Evolutionary conservation across 345 rosid species (phyloP), one percentile per base, ranked within the genome.

Genomic region (Eutrema yunnanense): DNA sequence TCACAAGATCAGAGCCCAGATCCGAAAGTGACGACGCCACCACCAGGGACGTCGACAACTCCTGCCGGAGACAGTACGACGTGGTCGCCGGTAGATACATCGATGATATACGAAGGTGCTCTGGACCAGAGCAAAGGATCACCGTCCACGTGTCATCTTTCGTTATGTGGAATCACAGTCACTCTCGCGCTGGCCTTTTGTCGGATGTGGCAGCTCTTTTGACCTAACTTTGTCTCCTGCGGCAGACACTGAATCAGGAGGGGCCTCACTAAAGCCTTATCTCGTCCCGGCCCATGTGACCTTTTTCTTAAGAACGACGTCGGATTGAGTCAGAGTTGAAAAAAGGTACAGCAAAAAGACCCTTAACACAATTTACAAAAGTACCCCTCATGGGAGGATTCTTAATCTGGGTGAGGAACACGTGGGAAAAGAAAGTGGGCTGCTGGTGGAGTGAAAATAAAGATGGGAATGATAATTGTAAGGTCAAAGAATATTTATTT

Each of bases 21-120:
- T 2, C 53, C 79, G 6, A 58, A 48, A 52, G 43, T 46, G n/a
- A 58, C 69, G n/a, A 27, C 70, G 19, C 56, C 71, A 37, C 56
- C 71, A 37, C 16, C 71, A 13, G 69, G 66, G 3, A 37, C 75
- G 26, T n/a, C 76, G 7, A 19, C 62, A 3, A 58, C 46, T 42
- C 77, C 63, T 0, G 8, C 11, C 69, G 66, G 48, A 49, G 65
- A 1, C 27, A 33, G 11, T 42, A 43, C 61, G 19, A 42, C 56
- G 6, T 75, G 13, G 66, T 75, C 51, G 40, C 51, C 36, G 47
- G 78, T 32, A 41, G 81, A 88, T 73, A 41, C 75, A 42, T 19
- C 85, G 0, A 89, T 92, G 92, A 86, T 90, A 51, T 92, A 92
- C 51, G 90, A 87, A 65, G 98, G 96, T 5, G 82, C 82, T 8